These are phyloP conservation scores for Hippophae gyantsensis DNA, from an alignment of 306 rosid species.

Conservation along the genomic window DNA sequence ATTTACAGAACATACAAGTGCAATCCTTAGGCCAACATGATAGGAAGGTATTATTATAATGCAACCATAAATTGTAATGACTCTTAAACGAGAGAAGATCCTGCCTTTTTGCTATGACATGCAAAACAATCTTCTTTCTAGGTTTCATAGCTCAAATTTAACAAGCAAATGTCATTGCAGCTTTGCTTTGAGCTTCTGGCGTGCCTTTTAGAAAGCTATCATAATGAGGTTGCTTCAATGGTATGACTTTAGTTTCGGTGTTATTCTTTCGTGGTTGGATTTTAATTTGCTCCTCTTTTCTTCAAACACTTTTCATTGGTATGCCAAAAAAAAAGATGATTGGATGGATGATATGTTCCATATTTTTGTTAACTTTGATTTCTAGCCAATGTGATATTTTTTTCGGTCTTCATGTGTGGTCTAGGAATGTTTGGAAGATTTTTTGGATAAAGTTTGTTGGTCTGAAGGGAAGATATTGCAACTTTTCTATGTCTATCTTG, in stretches of 20 bases:
- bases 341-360: too few relatives aligned
- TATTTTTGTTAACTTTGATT: too few relatives aligned
- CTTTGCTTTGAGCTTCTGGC: constrained; percentile 82
- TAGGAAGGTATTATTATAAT: constrained; percentile 51
- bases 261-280: background rate
- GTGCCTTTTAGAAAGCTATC: constrained; percentile 51
- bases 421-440: too few relatives aligned
- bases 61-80: background rate
- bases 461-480: too few relatives aligned
- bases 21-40: constrained; percentile 82
- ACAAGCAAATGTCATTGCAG: constrained; percentile 43
- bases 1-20: constrained; percentile 56
- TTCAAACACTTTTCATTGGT: too few relatives aligned
- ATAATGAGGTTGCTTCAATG: constrained; percentile 52
- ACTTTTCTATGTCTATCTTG: too few relatives aligned
- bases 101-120: background rate
- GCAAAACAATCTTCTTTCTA: background rate
- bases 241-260: constrained; percentile 31
- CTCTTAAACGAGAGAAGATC: background rate
- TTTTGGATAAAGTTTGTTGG: too few relatives aligned
- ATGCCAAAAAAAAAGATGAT: too few relatives aligned
- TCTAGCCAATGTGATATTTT: too few relatives aligned
- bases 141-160: constrained; percentile 8
- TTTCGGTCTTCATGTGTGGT: too few relatives aligned
- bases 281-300: background rate